phyloP scores from a whole-genome alignment of 2,329 filamentous ascomycete species.

The Beauveria bassiana region DNA sequence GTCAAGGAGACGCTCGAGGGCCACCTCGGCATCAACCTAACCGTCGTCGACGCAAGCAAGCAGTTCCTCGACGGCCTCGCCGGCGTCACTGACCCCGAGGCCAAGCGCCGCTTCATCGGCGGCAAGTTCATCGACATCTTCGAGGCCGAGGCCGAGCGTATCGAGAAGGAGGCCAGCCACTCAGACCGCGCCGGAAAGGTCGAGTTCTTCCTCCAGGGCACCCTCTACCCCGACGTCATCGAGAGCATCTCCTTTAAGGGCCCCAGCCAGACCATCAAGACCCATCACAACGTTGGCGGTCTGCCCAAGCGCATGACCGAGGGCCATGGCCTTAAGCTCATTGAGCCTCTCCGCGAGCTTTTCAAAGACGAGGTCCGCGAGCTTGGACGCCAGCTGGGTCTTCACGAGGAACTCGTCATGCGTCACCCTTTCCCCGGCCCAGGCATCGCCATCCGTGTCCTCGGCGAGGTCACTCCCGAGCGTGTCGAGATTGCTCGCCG shows the following conservation, averaged over 20 bases:
- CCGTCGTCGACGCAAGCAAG: constrained; percentile 71
- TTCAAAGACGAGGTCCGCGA: constrained; percentile 69
- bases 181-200: constrained; percentile 65
- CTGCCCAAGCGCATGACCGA: constrained; percentile 50
- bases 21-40: constrained; percentile 84
- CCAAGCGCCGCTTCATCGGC: constrained; percentile 88
- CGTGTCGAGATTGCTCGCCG: constrained; percentile 71
- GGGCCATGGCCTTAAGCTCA: constrained; percentile 49
- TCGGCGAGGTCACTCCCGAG: constrained; percentile 77
- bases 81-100: constrained; percentile 72
- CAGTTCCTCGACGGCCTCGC: constrained; percentile 69
- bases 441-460: constrained; percentile 65
- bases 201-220: constrained; percentile 82
- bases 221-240: constrained; percentile 52
- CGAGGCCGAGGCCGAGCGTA: constrained; percentile 62
- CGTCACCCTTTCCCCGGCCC: constrained; percentile 30
- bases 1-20: constrained; percentile 73
- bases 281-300: constrained; percentile 61
- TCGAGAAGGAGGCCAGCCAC: constrained; percentile 62
- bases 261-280: constrained; percentile 44
- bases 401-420: constrained; percentile 26
- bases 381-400: constrained; percentile 23
- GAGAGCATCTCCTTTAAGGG: constrained; percentile 36
- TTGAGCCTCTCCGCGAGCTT: constrained; percentile 71
- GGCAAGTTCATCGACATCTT: constrained; percentile 61